Base-by-base conservation (phyloP, 768 basidiomycete genomes). In the Trametes meyenii region DNA sequence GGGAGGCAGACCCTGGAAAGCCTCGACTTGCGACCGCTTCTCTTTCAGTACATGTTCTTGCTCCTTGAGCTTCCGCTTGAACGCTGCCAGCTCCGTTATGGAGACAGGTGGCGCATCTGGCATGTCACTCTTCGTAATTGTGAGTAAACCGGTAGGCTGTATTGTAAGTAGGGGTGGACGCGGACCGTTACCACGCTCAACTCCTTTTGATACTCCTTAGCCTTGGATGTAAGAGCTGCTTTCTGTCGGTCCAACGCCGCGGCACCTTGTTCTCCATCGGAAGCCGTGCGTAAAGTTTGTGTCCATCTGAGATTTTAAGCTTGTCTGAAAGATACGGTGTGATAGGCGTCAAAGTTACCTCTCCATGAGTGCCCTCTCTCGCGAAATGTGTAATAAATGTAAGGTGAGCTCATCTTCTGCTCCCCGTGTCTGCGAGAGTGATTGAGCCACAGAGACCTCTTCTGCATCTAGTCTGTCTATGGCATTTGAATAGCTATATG, bases 1-100 rank as follows among this genome's bases (percentile, higher is more conserved):
- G 1, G 83, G 81, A 17, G 83, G 82, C 12, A 85, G 70, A 0
- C 81, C 82, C 63, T 78, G 78, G 66, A 82, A 84, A 5, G 79
- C 76, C 57, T 75, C 74, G 26, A 83, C 65, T 64, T 77, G 81
- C 2, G 76, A 75, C 29, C 77, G 71, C 62, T 83, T 83, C 26
- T 72, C 68, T 62, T 76, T 79, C 21, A 84, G 66, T 13, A 73
- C 71, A n/a, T 76, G 71, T 55, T 78, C 77, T 43, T 69, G 71
- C 17, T 66, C 61, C 24, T 71, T 70, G 55, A 80, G 78, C 38
- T 65, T 72, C 48, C 77, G 76, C 55, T 80, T 77, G 39, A 77
- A 74, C 6, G 73, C 69, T 16, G 74, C 62, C 2, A 83, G 70
- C 55, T 79, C 73, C 6, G 74, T 69, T 8, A 83, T 72, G 0